Percentiles rank a stretch among this genome's conserved stretches.
Evolutionary conservation across 2,329 filamentous ascomycete genomes (phyloP).

Genomic region (Orbilia ellipsospora): DNA sequence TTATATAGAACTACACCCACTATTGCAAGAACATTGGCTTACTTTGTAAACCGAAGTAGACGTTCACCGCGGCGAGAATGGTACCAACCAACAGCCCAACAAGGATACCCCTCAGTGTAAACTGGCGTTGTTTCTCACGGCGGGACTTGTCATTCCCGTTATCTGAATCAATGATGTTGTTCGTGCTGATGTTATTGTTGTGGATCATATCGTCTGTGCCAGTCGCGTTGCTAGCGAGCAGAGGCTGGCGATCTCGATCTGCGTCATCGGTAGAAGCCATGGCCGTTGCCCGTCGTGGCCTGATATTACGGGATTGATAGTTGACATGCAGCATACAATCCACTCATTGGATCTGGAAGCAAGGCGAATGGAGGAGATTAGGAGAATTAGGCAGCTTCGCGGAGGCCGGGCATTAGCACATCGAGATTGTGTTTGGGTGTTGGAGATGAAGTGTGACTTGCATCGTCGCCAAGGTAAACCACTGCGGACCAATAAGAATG

Average conservation of each 20-base stretch:
- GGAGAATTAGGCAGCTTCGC: too few relatives aligned
- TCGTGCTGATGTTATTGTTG: background rate
- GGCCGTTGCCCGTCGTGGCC: background rate
- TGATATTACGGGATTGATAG: background rate
- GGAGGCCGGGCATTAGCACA: too few relatives aligned
- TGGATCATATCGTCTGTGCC: background rate
- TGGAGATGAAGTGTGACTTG: too few relatives aligned
- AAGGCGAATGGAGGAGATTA: background rate
- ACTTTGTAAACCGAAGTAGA: slow-evolving; percentile 98
- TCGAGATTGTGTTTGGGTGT: too few relatives aligned
- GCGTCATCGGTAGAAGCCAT: background rate
- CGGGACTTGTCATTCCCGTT: slow-evolving; percentile 9
- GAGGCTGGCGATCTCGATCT: slow-evolving; percentile 1
- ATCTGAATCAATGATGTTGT: background rate
- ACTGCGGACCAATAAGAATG: background rate
- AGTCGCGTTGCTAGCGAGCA: background rate
- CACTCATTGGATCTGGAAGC: background rate
- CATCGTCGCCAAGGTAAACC: background rate
- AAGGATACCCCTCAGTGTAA: slow-evolving; percentile 82
- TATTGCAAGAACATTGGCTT: slow-evolving; percentile 56
- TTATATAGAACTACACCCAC: background rate
- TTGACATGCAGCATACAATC: background rate
- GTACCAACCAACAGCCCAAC: slow-evolving; percentile 86
- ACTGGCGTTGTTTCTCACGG: slow-evolving; percentile 62
- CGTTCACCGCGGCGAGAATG: slow-evolving; percentile 95